Evolutionary conservation across 108 stramenopile species (phyloP).

Genomic region (Conticribra weissflogii): DNA sequence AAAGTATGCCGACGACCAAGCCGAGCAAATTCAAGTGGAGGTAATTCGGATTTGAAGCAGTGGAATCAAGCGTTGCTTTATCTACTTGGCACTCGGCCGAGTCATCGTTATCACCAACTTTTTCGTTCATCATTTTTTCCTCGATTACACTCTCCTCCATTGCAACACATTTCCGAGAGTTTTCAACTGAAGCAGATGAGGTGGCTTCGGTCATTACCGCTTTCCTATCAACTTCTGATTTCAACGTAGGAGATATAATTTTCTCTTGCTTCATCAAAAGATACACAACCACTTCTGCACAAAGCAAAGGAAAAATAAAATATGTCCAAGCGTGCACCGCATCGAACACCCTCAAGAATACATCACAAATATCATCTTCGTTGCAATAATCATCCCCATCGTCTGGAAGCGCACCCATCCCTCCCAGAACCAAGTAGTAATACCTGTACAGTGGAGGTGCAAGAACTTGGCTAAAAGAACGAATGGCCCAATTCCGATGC

Average conservation of each 20-base stretch:
- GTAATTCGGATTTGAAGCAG: background rate
- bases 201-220: background rate
- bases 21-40: constrained; percentile 4
- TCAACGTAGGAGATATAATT: no score
- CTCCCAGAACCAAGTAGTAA: constrained; percentile 25
- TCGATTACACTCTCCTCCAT: background rate
- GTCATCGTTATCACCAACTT: background rate
- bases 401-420: background rate
- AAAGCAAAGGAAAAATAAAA: constrained; percentile 11
- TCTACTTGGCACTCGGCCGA: background rate
- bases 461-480: constrained; percentile 42
- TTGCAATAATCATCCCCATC: background rate
- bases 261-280: background rate
- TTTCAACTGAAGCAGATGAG: background rate
- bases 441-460: constrained; percentile 48
- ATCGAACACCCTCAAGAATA: constrained; percentile 10
- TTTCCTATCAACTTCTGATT: background rate
- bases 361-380: constrained; percentile 8
- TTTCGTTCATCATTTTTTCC: background rate
- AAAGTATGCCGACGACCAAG: background rate
- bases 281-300: constrained; percentile 9
- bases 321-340: constrained; percentile 13
- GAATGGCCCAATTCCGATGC: constrained; percentile 49
- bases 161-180: background rate
- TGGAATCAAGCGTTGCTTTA: background rate